Evolutionary conservation across 106 monocot species (phyloP).

Genomic region (Vanilla planifolia): DNA sequence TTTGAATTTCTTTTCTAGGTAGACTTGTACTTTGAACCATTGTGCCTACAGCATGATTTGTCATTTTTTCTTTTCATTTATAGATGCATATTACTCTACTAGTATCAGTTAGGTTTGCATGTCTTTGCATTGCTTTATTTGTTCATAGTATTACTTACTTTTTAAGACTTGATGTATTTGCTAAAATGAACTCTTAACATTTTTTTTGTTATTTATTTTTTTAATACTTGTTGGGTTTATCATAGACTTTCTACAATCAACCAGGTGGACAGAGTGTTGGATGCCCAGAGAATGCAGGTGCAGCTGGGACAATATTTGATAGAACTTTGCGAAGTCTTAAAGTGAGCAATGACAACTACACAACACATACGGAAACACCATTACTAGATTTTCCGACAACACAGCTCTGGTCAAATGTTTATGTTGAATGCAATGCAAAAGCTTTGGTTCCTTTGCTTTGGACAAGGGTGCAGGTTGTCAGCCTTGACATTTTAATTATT

Average conservation of each 20-base stretch:
- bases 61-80: too few relatives aligned
- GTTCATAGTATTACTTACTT: background rate
- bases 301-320: slow-evolving; percentile 82
- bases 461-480: slow-evolving; percentile 83
- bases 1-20: too few relatives aligned
- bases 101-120: background rate
- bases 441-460: slow-evolving; percentile 92
- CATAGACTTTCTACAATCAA: slow-evolving; percentile 6
- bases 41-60: too few relatives aligned
- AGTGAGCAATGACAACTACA: slow-evolving; percentile 81
- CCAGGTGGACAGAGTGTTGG: slow-evolving; percentile 84
- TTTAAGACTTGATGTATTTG: background rate
- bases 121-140: background rate
- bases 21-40: too few relatives aligned
- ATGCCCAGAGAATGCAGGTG: slow-evolving; percentile 81
- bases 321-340: slow-evolving; percentile 69
- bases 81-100: background rate
- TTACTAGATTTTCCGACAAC: slow-evolving; percentile 75
- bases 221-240: too few relatives aligned
- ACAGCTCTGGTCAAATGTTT: slow-evolving; percentile 84
- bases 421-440: slow-evolving; percentile 75
- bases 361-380: slow-evolving; percentile 86
- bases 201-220: too few relatives aligned
- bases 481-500: background rate
- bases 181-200: too few relatives aligned